These are phyloP conservation scores for Rhizopus delemar DNA, from an alignment of 371 early-diverging fungal species.

Conservation along the genomic window DNA sequence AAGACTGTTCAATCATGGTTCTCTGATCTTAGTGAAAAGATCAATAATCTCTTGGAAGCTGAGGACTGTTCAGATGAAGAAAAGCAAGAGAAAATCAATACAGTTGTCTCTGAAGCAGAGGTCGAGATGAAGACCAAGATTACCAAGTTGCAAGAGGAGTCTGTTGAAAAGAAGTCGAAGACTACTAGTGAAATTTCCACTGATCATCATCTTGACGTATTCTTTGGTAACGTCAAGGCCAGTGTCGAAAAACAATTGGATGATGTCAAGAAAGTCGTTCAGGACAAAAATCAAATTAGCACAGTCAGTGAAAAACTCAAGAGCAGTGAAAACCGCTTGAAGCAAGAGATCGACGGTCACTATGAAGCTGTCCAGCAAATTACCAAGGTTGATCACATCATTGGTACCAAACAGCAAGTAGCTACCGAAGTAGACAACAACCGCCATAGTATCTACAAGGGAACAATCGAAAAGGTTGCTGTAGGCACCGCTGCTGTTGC, in stretches of 20 bases:
- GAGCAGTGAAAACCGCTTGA: slow-evolving; percentile 17
- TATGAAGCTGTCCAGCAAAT: slow-evolving; percentile 25
- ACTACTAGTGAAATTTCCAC: slow-evolving; percentile 13
- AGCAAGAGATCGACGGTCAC: slow-evolving; percentile 20
- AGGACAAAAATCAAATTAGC: slow-evolving; percentile 21
- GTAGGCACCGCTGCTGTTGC: slow-evolving; percentile 28
- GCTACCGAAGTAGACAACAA: slow-evolving; percentile 8
- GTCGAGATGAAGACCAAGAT: slow-evolving; percentile 25
- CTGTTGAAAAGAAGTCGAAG: neutral
- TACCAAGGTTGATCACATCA: slow-evolving; percentile 21
- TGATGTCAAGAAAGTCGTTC: slow-evolving; percentile 25
- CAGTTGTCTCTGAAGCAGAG: slow-evolving; percentile 31
- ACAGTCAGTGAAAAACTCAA: slow-evolving; percentile 23
- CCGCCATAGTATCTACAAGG: slow-evolving; percentile 22
- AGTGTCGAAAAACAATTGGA: slow-evolving; percentile 30
- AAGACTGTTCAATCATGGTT: slow-evolving; percentile 29
- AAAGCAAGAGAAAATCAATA: slow-evolving; percentile 22
- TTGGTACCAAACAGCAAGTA: slow-evolving; percentile 11
- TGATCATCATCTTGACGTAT: slow-evolving; percentile 32
- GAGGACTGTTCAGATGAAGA: slow-evolving; percentile 25
- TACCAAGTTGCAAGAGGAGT: slow-evolving; percentile 1
- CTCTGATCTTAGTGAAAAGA: slow-evolving; percentile 9
- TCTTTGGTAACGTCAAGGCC: slow-evolving; percentile 33
- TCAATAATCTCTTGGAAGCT: slow-evolving; percentile 21
- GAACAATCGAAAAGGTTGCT: slow-evolving; percentile 25